Percentiles rank a stretch among this genome's conserved stretches.
Conservation (phyloP, 2,329 filamentous ascomycete species). For the Plectosphaerella plurivora region DNA sequence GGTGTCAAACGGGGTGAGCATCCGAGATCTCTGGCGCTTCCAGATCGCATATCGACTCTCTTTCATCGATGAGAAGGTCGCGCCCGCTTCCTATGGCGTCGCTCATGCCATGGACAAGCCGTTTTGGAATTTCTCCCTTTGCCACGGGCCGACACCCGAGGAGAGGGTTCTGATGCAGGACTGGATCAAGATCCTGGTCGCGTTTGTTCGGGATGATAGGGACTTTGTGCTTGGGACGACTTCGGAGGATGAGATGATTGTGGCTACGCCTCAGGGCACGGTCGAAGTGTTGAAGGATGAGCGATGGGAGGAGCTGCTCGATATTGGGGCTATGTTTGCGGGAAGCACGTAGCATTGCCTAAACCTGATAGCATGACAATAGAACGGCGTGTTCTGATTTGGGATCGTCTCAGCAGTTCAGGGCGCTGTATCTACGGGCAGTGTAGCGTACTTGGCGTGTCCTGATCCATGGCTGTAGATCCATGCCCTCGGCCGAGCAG, state of each 20-base stretch:
- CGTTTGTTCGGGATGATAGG: constrained; percentile 28
- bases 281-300: constrained; percentile 29
- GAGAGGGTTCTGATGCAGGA: constrained; percentile 29
- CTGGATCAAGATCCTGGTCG: constrained; percentile 30
- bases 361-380: too few species aligned
- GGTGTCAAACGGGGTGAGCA: constrained; percentile 22
- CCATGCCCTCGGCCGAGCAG: too few species aligned
- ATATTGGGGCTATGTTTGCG: constrained; percentile 21
- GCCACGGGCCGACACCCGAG: constrained; percentile 27
- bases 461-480: too few species aligned
- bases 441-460: too few species aligned
- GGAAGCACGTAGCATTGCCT: constrained; percentile 5
- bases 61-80: constrained; percentile 33
- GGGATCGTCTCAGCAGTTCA: too few species aligned
- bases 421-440: too few species aligned
- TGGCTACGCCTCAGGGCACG: constrained; percentile 22
- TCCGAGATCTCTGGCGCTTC: constrained; percentile 34
- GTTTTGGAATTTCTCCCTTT: constrained; percentile 36
- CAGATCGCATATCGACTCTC: constrained; percentile 34
- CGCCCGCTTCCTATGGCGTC: constrained; percentile 26
- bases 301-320: constrained; percentile 26
- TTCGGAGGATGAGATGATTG: constrained; percentile 27
- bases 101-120: constrained; percentile 36
- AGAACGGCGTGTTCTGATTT: too few species aligned
- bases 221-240: constrained; percentile 27